Conservation (phyloP, 495 filamentous ascomycete genomes). For the Penicillium salamii region DNA sequence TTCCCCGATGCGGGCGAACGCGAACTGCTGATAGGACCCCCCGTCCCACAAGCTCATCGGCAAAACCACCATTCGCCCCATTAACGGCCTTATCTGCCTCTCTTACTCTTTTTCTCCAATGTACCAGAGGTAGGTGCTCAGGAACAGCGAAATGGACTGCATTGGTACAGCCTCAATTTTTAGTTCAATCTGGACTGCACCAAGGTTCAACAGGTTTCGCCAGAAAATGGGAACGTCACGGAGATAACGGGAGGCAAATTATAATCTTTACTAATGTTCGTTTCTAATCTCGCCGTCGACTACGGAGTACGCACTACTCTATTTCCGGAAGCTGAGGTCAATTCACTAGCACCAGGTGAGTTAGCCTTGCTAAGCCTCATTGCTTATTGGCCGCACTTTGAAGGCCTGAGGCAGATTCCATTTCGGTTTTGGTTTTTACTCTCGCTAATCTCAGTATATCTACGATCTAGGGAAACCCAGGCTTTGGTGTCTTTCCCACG, state of each 20-base stretch:
- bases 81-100: too few relatives aligned
- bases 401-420: too few relatives aligned
- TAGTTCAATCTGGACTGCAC: too few relatives aligned
- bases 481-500: too few relatives aligned
- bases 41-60: not conserved
- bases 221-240: not conserved
- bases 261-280: not conserved
- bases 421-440: too few relatives aligned
- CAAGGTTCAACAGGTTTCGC: not conserved
- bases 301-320: not conserved
- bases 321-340: not conserved
- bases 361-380: not conserved
- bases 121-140: too few relatives aligned
- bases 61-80: not conserved
- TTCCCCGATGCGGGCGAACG: not conserved
- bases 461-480: too few relatives aligned
- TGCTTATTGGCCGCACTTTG: too few relatives aligned
- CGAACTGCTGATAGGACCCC: slow-evolving; percentile 1
- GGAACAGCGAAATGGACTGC: too few relatives aligned
- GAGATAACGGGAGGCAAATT: not conserved
- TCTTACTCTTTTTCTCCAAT: too few relatives aligned
- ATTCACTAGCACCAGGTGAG: not conserved
- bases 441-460: too few relatives aligned
- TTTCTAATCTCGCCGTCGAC: not conserved
- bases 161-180: too few relatives aligned